These are phyloP conservation scores for Posidonia oceanica DNA, from an alignment of 116 monocot genomes.

Conservation along the genomic window DNA sequence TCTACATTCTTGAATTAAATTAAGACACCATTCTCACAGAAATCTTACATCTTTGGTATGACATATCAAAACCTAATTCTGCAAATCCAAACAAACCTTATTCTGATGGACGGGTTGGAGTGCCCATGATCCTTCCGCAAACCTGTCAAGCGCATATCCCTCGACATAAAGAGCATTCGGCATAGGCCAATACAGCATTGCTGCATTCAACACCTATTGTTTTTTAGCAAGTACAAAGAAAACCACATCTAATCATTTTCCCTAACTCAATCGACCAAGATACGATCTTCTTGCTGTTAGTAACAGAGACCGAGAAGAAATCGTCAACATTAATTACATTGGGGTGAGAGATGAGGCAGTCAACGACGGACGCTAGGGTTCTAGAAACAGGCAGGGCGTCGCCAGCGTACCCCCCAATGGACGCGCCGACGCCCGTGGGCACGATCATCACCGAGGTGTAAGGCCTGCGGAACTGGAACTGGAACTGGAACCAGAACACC, in stretches of 20 bases:
- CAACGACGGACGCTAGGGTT: conserved; percentile 61
- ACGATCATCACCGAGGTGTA: conserved; percentile 90
- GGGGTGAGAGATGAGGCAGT: conserved; percentile 90
- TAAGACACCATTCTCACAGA: too few relatives aligned
- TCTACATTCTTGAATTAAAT: too few relatives aligned
- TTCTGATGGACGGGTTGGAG: conserved; percentile 94
- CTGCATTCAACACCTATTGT: conserved; percentile 80
- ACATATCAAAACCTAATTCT: too few relatives aligned
- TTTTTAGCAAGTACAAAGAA: neutral
- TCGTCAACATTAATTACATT: conserved; percentile 29
- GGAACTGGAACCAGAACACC: conserved; percentile 1
- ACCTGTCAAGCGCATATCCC: conserved; percentile 90
- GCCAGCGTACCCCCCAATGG: conserved; percentile 82
- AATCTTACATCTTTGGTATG: too few relatives aligned
- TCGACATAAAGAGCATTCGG: conserved; percentile 79
- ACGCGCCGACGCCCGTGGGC: conserved; percentile 82
- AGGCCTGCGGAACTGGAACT: conserved; percentile 22
- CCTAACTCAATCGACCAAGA: neutral
- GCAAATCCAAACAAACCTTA: conserved; percentile 28
- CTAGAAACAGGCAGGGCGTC: conserved; percentile 83
- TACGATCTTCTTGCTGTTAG: too few relatives aligned
- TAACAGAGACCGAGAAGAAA: neutral
- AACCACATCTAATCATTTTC: too few relatives aligned
- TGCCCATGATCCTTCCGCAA: conserved; percentile 84
- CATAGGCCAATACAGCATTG: conserved; percentile 96